A percentile compares a stretch with the other conserved stretches of the same genome.
Conservation (phyloP, 1,284 basidiomycete species). For the Boletus mariae region DNA sequence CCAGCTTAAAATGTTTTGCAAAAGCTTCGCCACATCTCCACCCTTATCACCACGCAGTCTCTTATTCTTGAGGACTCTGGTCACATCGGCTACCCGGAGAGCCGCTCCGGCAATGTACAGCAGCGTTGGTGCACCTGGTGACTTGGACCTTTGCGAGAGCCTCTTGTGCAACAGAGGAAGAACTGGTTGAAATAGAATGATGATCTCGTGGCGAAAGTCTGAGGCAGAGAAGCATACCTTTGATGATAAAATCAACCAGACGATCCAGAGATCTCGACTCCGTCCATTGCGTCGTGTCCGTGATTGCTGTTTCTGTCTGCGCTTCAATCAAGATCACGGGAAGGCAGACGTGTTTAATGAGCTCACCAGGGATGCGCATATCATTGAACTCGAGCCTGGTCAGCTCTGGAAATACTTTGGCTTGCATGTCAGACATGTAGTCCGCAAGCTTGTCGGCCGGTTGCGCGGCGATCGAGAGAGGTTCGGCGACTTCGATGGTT, state of each 20-base stretch:
- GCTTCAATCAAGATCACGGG: slow-evolving; percentile 43
- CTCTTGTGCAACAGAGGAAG: slow-evolving; percentile 66
- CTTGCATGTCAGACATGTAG: slow-evolving; percentile 61
- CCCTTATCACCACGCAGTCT: slow-evolving; percentile 71
- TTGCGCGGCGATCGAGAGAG: slow-evolving; percentile 53
- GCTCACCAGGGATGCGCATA: slow-evolving; percentile 65
- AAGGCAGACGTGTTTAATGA: slow-evolving; percentile 1
- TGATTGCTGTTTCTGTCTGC: slow-evolving; percentile 64
- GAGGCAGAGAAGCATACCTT: slow-evolving; percentile 43
- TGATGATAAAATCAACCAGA: slow-evolving; percentile 67
- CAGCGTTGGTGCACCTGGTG: slow-evolving; percentile 72
- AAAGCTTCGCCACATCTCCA: slow-evolving; percentile 81
- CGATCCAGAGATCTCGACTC: slow-evolving; percentile 65
- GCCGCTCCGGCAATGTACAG: slow-evolving; percentile 76
- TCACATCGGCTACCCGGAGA: slow-evolving; percentile 74
- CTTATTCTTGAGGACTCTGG: slow-evolving; percentile 65
- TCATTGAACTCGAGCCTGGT: slow-evolving; percentile 72
- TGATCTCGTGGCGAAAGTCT: not conserved
- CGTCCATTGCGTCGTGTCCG: slow-evolving; percentile 70
- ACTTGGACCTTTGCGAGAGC: slow-evolving; percentile 67
- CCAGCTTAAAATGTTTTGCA: slow-evolving; percentile 81
- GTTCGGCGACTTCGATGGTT: slow-evolving; percentile 37
- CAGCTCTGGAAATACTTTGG: slow-evolving; percentile 59
- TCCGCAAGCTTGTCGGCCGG: slow-evolving; percentile 52
- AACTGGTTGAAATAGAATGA: slow-evolving; percentile 38